Evolutionary conservation across 2,329 filamentous ascomycete genomes (phyloP), one percentile per base, ranked within the genome.

Genomic region (Fusarium circinatum): DNA sequence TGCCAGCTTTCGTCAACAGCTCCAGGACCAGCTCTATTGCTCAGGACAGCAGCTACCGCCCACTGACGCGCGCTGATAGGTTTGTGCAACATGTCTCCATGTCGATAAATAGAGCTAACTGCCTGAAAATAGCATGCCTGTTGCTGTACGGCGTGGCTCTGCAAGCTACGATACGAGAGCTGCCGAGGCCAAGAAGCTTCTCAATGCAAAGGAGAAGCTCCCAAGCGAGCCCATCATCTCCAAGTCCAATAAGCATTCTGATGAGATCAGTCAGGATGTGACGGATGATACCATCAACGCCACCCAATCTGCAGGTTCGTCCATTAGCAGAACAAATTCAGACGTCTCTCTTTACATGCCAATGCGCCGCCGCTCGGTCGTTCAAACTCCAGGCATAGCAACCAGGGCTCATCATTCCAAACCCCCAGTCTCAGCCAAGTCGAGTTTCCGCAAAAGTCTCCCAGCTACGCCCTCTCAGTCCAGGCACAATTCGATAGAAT

Each of bases 371-470:
- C 83, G 86, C 15, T 88, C 86, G 6, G 75, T 87, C 41, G 80
- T 86, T 18, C 85, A 85, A 65, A 86, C 83, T 1, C 86, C 87
- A 1, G 87, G 87, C 17, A 81, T 88, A 28, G 87, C 87, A 13
- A 88, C 87, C 13, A 83, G 86, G 64, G 68, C 80, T 14, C 65
- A 80, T 71, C 70, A 70, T 68, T 67, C 75, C 65, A 47, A 66
- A 58, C 58, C 51, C 57, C 70, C 54, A 54, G 71, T 78, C 34
- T 75, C 76, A 49, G 65, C 74, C 55, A 81, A 79, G 68, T 76
- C 81, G 8, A 83, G 77, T 66, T 80, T 82, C 47, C 82, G 82
- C 18, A 79, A 81, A 62, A 86, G 83, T 65, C 80, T 82, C 32
- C 82, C 82, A 9, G 75, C 80, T 5, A 83, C 83, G 6, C 82